Conservation (phyloP, 2,329 filamentous ascomycete species). For the Monosporascus sp. region DNA sequence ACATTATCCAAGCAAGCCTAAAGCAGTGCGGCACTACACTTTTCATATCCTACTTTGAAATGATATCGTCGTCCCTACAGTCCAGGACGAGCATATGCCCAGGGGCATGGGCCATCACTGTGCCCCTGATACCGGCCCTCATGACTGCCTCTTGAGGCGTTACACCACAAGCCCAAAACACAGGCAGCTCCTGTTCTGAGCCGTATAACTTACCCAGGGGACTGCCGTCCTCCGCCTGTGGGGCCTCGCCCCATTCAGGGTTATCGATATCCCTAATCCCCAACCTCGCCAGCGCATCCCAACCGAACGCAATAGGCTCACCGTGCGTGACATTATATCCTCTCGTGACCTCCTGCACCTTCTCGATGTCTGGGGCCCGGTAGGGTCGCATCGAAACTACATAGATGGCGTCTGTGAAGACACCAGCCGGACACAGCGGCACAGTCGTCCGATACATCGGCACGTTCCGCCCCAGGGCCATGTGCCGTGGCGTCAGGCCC, state of each 20-base stretch:
- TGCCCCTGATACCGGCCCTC: constrained; percentile 46
- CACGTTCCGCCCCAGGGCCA: constrained; percentile 42
- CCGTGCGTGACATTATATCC: constrained; percentile 53
- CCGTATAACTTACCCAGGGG: constrained; percentile 25
- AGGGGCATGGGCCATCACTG: constrained; percentile 56
- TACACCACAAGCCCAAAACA: constrained; percentile 62
- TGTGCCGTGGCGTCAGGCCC: constrained; percentile 47
- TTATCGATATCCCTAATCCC: constrained; percentile 48
- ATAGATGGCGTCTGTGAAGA: constrained; percentile 48
- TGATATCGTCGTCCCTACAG: constrained; percentile 34
- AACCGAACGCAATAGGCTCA: constrained; percentile 61
- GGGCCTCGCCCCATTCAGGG: constrained; percentile 53
- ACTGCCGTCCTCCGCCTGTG: constrained; percentile 33
- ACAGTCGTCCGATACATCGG: constrained; percentile 57
- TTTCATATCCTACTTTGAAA: neutral
- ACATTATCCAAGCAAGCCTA: no score
- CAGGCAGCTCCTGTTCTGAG: constrained; percentile 41
- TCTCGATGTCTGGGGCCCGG: constrained; percentile 39
- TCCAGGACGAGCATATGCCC: constrained; percentile 59
- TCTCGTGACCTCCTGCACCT: constrained; percentile 49
- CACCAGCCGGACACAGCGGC: constrained; percentile 50
- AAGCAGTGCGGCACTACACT: no score
- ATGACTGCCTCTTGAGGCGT: constrained; percentile 61
- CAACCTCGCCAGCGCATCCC: constrained; percentile 45
- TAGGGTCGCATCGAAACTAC: constrained; percentile 63